Evolutionary conservation across 2,329 filamentous ascomycete genomes (phyloP).

Genomic region (Westerdykella ornata): DNA sequence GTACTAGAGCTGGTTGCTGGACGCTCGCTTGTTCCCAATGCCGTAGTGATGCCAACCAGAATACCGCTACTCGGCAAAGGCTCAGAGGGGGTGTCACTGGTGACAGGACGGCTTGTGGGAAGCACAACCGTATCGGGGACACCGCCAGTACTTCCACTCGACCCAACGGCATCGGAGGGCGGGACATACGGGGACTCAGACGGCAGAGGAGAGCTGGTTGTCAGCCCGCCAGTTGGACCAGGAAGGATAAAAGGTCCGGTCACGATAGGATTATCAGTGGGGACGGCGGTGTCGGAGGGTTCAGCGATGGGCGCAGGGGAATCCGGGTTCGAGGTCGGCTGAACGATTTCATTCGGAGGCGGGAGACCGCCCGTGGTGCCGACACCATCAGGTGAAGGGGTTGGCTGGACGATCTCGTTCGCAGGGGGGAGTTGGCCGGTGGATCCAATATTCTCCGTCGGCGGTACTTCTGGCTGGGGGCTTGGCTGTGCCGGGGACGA

Average conservation of each 20-base stretch:
- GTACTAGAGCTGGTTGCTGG: constrained; percentile 1
- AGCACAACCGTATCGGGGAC: constrained; percentile 18
- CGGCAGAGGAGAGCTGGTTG: constrained; percentile 4
- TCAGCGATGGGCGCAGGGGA: not conserved
- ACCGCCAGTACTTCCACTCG: constrained; percentile 17
- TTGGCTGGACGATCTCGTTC: constrained; percentile 1
- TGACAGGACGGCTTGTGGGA: constrained; percentile 13
- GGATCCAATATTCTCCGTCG: not conserved
- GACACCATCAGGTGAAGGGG: not conserved
- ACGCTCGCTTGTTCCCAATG: constrained; percentile 19
- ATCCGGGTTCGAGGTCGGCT: not conserved
- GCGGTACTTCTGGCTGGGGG: not conserved
- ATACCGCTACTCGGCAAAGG: constrained; percentile 20
- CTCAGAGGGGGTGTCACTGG: constrained; percentile 3
- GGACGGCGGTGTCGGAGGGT: constrained; percentile 1
- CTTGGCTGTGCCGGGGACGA: not conserved
- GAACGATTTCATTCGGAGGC: not conserved
- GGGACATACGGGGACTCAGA: constrained; percentile 5
- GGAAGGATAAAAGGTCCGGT: constrained; percentile 14
- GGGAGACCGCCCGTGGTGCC: not conserved
- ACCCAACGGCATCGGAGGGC: constrained; percentile 8
- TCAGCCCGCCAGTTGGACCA: constrained; percentile 9
- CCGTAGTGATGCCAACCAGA: constrained; percentile 33
- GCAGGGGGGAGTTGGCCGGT: not conserved
- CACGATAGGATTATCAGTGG: constrained; percentile 6